Evolutionary conservation across 371 early-diverging fungal genomes (phyloP).

Genomic region (Batrachochytrium dendrobatidis): DNA sequence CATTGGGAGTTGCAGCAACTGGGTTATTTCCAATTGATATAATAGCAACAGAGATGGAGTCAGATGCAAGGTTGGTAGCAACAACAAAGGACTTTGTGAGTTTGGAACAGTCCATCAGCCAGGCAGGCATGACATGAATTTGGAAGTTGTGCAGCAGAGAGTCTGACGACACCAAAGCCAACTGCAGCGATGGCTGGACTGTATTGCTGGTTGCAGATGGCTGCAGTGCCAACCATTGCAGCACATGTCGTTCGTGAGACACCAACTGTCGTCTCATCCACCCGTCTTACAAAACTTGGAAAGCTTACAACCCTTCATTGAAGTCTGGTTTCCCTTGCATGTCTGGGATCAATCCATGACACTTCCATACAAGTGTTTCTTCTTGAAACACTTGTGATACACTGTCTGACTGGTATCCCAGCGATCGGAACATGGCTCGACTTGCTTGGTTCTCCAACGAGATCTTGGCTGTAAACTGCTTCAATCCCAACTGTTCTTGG

Average conservation of each 20-base stretch:
- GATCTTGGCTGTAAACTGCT: slow-evolving; percentile 71
- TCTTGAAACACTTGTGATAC: slow-evolving; percentile 67
- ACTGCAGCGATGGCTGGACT: background rate
- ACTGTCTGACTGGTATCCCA: slow-evolving; percentile 62
- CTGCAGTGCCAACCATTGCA: background rate
- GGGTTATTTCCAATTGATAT: background rate
- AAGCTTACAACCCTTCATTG: no score
- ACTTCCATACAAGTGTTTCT: slow-evolving; percentile 50
- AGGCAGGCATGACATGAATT: slow-evolving; percentile 10
- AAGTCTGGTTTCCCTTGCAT: no score
- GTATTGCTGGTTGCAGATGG: background rate
- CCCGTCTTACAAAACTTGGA: background rate
- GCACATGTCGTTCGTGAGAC: background rate
- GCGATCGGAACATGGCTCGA: slow-evolving; percentile 57
- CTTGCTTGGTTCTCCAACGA: slow-evolving; percentile 64
- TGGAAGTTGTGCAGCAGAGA: slow-evolving; percentile 5
- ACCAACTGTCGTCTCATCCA: background rate
- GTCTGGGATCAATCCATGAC: no score
- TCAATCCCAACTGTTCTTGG: slow-evolving; percentile 46
- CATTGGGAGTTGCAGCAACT: background rate
- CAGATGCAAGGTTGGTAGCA: slow-evolving; percentile 6
- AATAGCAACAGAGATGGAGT: slow-evolving; percentile 3
- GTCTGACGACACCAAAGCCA: slow-evolving; percentile 4
- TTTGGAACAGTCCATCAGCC: slow-evolving; percentile 10
- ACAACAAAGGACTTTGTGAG: slow-evolving; percentile 12